Percentiles rank a stretch among this genome's conserved stretches.
Conservation (phyloP, 441 rosid species). For the Erysimum pusillum region DNA sequence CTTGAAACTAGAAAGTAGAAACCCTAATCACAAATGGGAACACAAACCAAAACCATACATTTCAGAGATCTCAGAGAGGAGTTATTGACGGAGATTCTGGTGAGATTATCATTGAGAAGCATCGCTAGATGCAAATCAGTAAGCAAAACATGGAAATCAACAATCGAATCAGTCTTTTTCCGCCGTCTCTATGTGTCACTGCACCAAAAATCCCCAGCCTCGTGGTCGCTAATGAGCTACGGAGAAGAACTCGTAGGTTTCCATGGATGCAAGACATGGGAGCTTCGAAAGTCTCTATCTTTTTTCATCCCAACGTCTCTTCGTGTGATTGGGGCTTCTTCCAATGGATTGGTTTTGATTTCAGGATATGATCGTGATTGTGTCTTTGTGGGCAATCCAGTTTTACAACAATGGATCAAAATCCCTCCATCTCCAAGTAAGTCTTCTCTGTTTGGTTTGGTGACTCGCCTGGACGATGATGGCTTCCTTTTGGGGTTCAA, state of each 20-base stretch:
- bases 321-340: accelerated
- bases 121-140: no score
- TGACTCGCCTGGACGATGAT: background rate
- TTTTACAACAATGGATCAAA: background rate
- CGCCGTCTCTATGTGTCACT: background rate
- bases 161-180: background rate
- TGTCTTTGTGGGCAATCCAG: conserved; percentile 2
- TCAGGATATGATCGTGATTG: background rate
- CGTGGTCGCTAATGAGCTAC: background rate
- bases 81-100: no score
- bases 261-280: conserved; percentile 30
- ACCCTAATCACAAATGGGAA: no score
- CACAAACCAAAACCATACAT: no score
- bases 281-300: conserved; percentile 4
- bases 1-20: no score
- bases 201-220: background rate
- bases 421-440: background rate
- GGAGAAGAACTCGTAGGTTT: background rate
- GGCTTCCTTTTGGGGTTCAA: conserved; percentile 7
- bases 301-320: background rate
- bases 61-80: no score
- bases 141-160: no score
- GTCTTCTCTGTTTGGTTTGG: background rate
- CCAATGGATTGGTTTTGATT: conserved; percentile 21
- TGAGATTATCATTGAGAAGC: no score